Base-by-base conservation (phyloP, 768 basidiomycete genomes). In the Leccinum incarnatum region DNA sequence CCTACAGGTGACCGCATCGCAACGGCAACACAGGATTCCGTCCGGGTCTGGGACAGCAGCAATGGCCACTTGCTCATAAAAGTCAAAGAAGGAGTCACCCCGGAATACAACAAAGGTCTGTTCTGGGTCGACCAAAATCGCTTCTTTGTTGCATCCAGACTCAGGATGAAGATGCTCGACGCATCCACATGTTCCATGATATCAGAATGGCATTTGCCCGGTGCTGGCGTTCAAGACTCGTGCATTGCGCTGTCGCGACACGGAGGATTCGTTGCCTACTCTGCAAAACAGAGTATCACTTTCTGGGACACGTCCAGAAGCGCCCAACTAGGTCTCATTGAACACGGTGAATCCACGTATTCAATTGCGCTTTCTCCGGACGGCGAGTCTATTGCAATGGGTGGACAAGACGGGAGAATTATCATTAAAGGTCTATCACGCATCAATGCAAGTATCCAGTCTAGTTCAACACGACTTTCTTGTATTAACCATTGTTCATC, bases 71-170 rank as follows among this genome's bases (percentile, higher is more conserved):
- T 48, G 46, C 23, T 48, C 23, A 14, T 14, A 14, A 5, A 47
- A 12, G 21, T 47, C 46, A 11, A 19, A 21, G 23, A 14, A 9
- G 9, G 7, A 25, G 19, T 46, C n/a, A 46, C 45, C 19, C 45
- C n/a, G 23, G 12, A 7, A 14, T 48, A 23, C 25, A 48, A 23
- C 15, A 23, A 37, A 15, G 32, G 86, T 77, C 0, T 93, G 89
- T 32, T 15, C 45, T 46, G 45, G 45, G 19, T 46, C 19, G 45
- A 46, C 10, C 36, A 37, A 2, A 46, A 46, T n/a, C 45, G 19
- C 2, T n/a, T 46, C 5, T 46, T 42, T 9, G 42, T 42, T 6
- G 4, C 17, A 19, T 42, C 42, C 42, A 42, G 14, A 17, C 17
- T 7, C 40, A 0, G 17, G 19, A n/a, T 42, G 7, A 15, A 42